Evolutionary conservation across 1,284 basidiomycete species (phyloP).

Genomic region (Cerioporus squamosus): DNA sequence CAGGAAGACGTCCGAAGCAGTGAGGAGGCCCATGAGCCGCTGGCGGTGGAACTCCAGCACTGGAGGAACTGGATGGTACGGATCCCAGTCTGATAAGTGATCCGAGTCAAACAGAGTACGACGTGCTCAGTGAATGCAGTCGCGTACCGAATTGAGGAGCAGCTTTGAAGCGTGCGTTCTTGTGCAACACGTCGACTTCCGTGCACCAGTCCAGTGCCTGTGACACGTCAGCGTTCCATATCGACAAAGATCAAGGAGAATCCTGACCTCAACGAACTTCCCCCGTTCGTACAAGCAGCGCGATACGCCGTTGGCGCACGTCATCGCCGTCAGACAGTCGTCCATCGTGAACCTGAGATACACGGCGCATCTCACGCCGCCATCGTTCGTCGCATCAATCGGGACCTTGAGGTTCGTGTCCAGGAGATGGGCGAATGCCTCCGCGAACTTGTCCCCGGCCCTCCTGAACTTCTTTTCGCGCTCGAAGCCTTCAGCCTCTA

Average conservation of each 20-base stretch:
- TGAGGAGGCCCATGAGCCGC: constrained; percentile 18
- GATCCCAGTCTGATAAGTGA: constrained; percentile 14
- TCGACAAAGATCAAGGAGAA: background rate
- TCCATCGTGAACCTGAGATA: constrained; percentile 21
- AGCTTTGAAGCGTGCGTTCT: constrained; percentile 14
- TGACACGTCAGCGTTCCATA: background rate
- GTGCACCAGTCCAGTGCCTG: constrained; percentile 22
- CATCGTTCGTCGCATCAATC: constrained; percentile 10
- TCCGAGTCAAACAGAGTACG: background rate
- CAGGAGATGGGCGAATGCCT: constrained; percentile 14
- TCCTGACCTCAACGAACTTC: constrained; percentile 3
- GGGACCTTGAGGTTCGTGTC: constrained; percentile 12
- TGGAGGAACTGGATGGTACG: constrained; percentile 7
- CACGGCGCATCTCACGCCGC: constrained; percentile 14
- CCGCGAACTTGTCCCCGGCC: constrained; percentile 8
- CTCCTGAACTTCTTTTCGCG: constrained; percentile 7
- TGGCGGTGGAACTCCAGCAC: constrained; percentile 22
- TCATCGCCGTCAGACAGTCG: constrained; percentile 22
- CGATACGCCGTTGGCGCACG: constrained; percentile 19
- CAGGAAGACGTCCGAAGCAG: constrained; percentile 24
- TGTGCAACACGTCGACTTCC: constrained; percentile 20
- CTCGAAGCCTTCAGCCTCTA: constrained; percentile 10
- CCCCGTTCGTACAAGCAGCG: constrained; percentile 7
- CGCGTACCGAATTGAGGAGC: constrained; percentile 11
- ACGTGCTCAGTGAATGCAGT: no score